phyloP scores from a whole-genome alignment of 2,329 filamentous ascomycete species.

The Orbilia brochopaga region DNA sequence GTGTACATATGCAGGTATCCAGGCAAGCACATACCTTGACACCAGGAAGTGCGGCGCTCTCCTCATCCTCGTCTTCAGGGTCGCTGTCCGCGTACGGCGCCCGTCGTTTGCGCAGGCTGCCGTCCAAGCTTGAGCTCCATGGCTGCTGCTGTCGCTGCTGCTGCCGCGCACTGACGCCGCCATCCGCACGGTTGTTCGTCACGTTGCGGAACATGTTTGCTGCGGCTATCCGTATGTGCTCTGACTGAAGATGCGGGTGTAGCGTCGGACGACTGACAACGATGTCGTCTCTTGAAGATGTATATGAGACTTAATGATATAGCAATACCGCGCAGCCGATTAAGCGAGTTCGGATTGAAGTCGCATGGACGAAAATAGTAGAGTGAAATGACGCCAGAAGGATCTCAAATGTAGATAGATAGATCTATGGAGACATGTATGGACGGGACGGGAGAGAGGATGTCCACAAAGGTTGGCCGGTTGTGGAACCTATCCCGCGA shows the following conservation, averaged over 20 bases:
- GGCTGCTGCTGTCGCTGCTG: neutral
- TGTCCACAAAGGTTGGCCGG: too few relatives aligned
- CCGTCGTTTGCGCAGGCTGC: constrained; percentile 24
- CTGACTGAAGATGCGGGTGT: neutral
- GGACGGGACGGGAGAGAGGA: too few relatives aligned
- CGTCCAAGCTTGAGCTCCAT: neutral
- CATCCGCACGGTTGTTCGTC: constrained; percentile 6
- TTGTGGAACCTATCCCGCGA: too few relatives aligned
- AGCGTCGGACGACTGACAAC: too few relatives aligned
- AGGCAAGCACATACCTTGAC: constrained; percentile 23
- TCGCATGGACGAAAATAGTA: too few relatives aligned
- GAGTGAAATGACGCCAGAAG: too few relatives aligned
- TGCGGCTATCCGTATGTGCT: neutral
- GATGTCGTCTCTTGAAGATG: too few relatives aligned
- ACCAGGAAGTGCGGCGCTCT: neutral
- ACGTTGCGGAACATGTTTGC: constrained; percentile 4
- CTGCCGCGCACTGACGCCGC: neutral
- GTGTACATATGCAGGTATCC: neutral
- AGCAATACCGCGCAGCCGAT: too few relatives aligned
- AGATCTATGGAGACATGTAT: too few relatives aligned
- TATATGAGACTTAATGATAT: constrained; percentile 18
- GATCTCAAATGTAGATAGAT: too few relatives aligned
- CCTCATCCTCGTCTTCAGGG: constrained; percentile 41
- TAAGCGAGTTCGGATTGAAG: too few relatives aligned
- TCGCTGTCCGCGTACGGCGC: constrained; percentile 45